Percentiles rank a stretch among this genome's conserved stretches.
These are phyloP conservation scores for Condylostoma magnum DNA, from an alignment of 169 alveolate genomes.

Conservation along the genomic window DNA sequence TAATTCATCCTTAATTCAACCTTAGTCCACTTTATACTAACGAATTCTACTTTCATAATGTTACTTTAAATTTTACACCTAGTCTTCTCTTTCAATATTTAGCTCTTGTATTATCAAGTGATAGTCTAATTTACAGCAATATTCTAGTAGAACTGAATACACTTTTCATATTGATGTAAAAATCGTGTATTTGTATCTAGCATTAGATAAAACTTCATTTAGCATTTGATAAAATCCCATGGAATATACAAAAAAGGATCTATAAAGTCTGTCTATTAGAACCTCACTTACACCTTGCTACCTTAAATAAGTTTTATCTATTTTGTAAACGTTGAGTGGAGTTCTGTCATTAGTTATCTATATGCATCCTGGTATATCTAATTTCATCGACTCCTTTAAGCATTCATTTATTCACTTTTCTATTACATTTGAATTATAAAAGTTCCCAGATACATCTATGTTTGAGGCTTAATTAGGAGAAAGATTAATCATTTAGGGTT, in stretches of 20 bases:
- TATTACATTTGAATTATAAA: conserved; percentile 49
- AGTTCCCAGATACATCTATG: no score
- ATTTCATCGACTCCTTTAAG: conserved; percentile 51
- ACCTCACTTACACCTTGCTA: background rate
- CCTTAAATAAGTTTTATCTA: background rate
- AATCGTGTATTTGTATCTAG: conserved; percentile 36
- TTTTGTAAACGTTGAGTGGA: conserved; percentile 27
- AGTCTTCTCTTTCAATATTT: conserved; percentile 38
- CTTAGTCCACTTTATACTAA: no score
- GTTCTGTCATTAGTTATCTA: conserved; percentile 44
- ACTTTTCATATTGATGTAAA: conserved; percentile 59
- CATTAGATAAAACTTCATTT: conserved; percentile 33
- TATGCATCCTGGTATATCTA: conserved; percentile 55
- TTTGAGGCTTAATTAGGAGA: no score
- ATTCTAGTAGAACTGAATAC: conserved; percentile 57
- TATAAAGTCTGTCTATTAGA: conserved; percentile 45
- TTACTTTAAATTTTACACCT: conserved; percentile 29
- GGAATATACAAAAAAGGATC: conserved; percentile 61
- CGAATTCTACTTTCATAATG: no score
- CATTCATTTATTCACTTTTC: conserved; percentile 61
- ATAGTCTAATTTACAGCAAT: conserved; percentile 60
- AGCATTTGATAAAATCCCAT: conserved; percentile 64
- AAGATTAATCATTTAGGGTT: no score
- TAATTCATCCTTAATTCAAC: no score
- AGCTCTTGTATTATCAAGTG: conserved; percentile 38